Evolutionary conservation across 805 yeast genomes (phyloP).

Genomic region (Lipomyces chichibuensis): DNA sequence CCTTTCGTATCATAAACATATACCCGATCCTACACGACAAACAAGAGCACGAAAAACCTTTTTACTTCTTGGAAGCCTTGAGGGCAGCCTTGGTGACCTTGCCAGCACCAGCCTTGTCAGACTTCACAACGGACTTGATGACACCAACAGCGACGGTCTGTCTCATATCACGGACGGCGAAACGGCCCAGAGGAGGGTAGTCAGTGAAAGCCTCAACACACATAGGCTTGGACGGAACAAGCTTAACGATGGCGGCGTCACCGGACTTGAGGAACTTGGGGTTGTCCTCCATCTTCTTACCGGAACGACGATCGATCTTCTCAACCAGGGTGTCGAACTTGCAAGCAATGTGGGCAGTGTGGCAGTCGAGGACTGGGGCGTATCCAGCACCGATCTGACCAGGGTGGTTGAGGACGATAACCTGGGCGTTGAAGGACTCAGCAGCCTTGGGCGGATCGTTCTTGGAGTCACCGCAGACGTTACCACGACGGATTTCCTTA

Average conservation of each 20-base stretch:
- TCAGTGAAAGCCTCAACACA: constrained; percentile 94
- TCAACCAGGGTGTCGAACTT: constrained; percentile 75
- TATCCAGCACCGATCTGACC: constrained; percentile 91
- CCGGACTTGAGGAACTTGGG: constrained; percentile 96
- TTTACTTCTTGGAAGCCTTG: constrained; percentile 76
- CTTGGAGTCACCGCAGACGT: constrained; percentile 89
- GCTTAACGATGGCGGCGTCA: constrained; percentile 91
- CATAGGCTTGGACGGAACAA: constrained; percentile 87
- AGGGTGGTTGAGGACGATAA: constrained; percentile 86
- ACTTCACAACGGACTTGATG: constrained; percentile 91
- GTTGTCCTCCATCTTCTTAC: constrained; percentile 83
- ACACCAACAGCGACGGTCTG: constrained; percentile 99
- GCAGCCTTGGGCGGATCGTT: constrained; percentile 83
- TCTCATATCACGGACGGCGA: constrained; percentile 99
- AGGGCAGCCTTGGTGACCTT: constrained; percentile 97
- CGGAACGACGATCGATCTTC: constrained; percentile 91
- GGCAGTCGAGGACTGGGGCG: constrained; percentile 90
- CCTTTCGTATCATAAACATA: constrained; percentile 11
- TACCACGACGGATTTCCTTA: constrained; percentile 89
- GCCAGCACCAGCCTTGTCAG: constrained; percentile 79
- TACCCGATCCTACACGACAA: constrained; percentile 15
- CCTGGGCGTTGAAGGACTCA: constrained; percentile 82
- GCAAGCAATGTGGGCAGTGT: constrained; percentile 93
- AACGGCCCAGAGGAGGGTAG: constrained; percentile 97
- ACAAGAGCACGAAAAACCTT: constrained; percentile 9